Evolutionary conservation across 1,284 basidiomycete species (phyloP), one percentile per base, ranked within the genome.

Genomic region (Malassezia caprae): DNA sequence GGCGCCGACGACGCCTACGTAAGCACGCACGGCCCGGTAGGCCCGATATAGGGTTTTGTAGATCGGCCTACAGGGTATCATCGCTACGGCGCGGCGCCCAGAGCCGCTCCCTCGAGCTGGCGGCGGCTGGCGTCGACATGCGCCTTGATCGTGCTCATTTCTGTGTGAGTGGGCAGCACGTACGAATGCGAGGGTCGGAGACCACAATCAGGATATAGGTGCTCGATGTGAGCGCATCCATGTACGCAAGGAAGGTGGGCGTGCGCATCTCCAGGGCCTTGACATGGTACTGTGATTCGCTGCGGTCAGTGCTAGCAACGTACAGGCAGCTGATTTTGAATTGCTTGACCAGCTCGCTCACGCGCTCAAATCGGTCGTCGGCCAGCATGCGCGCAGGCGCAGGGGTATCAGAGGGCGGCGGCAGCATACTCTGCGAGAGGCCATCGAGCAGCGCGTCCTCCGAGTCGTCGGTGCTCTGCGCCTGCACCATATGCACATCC

Each of bases 131-230:
- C 80, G 37, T 83, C 81, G 48, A 91, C 84, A 67, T 90, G 90
- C 71, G 90, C 79, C 73, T 83, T 84, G 60, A 91, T 76, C 2
- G 88, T 86, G 3, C 86, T 85, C 1, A 86, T 84, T 78, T 90
- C 88, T 89, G 61, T n/a, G 44, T 51, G 15, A 34, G 32, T 19
- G 1, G 11, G 8, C 4, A 28, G 4, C 73, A 64, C 82, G 62
- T 63, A 90, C 90, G 86, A 66, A 93, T 85, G 68, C 83, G 82
- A 0, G 87, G 86, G 72, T 94, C 84, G 58, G 88, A 85, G 10
- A 88, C 84, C 31, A 98, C 82, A 56, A 93, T 82, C 69, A 98
- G 79, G 53, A 96, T 85, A 68, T 90, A 96, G 0, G 93, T 96
- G 75, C 93, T 96, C 65, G 83, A 82, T 12, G 93, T 96, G 77